Evolutionary conservation across 768 basidiomycete species (phyloP).

Genomic region (Tylopilus rubrobrunneus): DNA sequence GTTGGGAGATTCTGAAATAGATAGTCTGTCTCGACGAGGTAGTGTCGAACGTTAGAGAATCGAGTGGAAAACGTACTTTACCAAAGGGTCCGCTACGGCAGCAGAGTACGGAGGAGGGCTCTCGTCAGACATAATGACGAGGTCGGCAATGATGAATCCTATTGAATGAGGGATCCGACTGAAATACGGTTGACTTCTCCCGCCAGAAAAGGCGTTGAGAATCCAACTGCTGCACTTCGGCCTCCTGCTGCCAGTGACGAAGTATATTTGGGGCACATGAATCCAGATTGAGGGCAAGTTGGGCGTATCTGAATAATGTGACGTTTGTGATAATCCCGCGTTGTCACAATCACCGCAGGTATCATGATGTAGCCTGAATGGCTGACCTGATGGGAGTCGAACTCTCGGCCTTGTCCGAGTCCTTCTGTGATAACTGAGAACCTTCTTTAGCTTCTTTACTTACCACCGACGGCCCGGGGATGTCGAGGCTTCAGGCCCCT

Average conservation of each 20-base stretch:
- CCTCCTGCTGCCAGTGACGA: slow-evolving; percentile 5
- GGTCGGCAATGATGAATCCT: neutral
- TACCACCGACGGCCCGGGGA: too few species aligned
- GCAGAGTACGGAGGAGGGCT: slow-evolving; percentile 20
- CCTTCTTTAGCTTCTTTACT: too few species aligned
- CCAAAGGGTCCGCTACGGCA: neutral
- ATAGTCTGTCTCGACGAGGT: neutral
- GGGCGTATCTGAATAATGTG: slow-evolving; percentile 11
- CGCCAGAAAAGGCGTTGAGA: neutral
- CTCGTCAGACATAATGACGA: slow-evolving; percentile 4
- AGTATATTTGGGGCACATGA: neutral
- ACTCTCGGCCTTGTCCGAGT: too few species aligned
- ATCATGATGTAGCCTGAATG: too few species aligned
- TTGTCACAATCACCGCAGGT: too few species aligned
- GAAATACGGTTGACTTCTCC: neutral
- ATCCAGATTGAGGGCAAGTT: neutral
- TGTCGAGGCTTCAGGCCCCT: too few species aligned
- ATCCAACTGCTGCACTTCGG: neutral
- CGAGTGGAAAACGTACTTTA: neutral
- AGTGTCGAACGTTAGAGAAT: neutral
- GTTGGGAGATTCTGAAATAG: neutral
- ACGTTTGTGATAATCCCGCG: neutral
- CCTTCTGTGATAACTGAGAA: too few species aligned
- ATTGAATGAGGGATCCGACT: neutral
- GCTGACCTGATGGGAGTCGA: too few species aligned